Evolutionary conservation across 2,329 filamentous ascomycete genomes (phyloP).

Genomic region (Grosmannia penicillata): DNA sequence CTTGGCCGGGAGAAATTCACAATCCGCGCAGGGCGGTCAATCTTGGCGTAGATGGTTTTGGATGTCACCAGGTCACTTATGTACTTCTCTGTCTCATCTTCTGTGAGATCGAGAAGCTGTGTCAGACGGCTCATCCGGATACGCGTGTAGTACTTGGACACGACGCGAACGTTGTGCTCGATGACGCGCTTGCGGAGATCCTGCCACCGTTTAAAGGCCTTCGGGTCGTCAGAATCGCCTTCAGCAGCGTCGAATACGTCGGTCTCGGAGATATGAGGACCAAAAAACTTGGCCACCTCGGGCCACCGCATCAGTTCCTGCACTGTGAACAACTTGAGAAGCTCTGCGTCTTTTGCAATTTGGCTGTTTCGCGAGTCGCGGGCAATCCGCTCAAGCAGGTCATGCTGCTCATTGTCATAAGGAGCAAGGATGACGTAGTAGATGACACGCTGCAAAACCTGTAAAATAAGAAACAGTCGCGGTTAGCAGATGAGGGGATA

Average conservation of each 20-base stretch:
- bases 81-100: constrained; percentile 97
- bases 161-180: constrained; percentile 94
- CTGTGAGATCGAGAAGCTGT: constrained; percentile 76
- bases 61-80: constrained; percentile 93
- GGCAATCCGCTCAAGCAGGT: constrained; percentile 86
- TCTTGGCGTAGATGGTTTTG: constrained; percentile 96
- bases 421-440: constrained; percentile 95
- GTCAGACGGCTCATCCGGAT: constrained; percentile 87
- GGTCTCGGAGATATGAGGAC: constrained; percentile 71
- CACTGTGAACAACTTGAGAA: constrained; percentile 88
- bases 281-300: constrained; percentile 76
- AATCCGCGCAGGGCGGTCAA: constrained; percentile 81
- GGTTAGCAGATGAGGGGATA: no score
- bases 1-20: constrained; percentile 92
- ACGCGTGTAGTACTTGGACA: constrained; percentile 97
- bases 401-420: constrained; percentile 96
- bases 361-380: constrained; percentile 68
- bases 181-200: constrained; percentile 96
- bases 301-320: constrained; percentile 98
- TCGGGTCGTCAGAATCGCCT: constrained; percentile 55
- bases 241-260: constrained; percentile 71
- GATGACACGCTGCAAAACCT: constrained; percentile 88
- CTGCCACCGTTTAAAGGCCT: constrained; percentile 77
- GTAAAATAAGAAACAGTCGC: neutral
- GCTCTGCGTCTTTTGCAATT: constrained; percentile 65